Evolutionary conservation across 2,329 filamentous ascomycete genomes (phyloP), one percentile per base, ranked within the genome.

Genomic region (Penicillium thymicola): DNA sequence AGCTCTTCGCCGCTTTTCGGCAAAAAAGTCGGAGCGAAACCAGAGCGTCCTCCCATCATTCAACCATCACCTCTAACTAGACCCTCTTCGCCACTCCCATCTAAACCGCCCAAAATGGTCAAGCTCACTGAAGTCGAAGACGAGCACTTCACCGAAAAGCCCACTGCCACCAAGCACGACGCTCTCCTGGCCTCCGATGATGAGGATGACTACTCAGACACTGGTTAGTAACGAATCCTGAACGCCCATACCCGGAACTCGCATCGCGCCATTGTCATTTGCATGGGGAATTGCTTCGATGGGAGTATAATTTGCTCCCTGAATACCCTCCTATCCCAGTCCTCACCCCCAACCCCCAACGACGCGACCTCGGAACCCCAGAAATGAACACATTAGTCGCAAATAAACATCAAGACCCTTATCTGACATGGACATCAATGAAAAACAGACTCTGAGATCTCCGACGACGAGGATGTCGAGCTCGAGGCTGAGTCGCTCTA

Each of bases 111-210:
- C 69, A 75, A 76, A 69, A 97, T 97, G 93, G 93, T 97, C 77
- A 91, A 93, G 79, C 90, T 97, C 73, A 90, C 91, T 74, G 93
- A 97, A 82, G 93, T 97, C 72, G 88, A 95, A 74, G 93, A 97
- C 75, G 92, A 97, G 83, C 90, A 95, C 78, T 96, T 97, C 82
- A 82, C 85, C 75, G 79, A 83, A 67, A 87, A 89, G 76, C 79
- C 82, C 65, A 87, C 89, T 70, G 78, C 86, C 60, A 73, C 76
- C 63, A 81, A 81, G 64, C 81, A 84, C 56, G 85, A 87, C 58
- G 87, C 71, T 46, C 70, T 79, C 54, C 65, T 79, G 44, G 68
- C 69, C 38, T 76, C 74, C 48, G 76, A 79, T 57, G 74, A 92
- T 66, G 88, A 94, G 42, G 83, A 85, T 41, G 92, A 92, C 72